phyloP scores from a whole-genome alignment of 2,329 filamentous ascomycete species.

The Fusarium sp. region DNA sequence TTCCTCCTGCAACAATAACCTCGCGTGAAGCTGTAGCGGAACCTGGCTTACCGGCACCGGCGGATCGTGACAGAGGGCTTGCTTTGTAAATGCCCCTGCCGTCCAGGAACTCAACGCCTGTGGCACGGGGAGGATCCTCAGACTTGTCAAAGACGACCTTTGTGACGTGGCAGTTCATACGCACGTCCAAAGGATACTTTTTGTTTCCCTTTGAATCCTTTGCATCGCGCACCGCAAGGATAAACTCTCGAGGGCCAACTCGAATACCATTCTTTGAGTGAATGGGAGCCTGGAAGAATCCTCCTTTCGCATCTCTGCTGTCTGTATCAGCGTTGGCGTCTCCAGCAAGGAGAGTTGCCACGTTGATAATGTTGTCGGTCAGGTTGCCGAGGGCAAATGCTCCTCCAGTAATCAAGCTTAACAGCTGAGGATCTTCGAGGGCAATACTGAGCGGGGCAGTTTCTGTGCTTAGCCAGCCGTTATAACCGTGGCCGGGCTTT shows the following conservation, averaged over 20 bases:
- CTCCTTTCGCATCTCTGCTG: conserved; percentile 26
- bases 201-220: conserved; percentile 25
- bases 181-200: conserved; percentile 32
- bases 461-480: conserved; percentile 35
- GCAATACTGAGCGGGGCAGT: conserved; percentile 24
- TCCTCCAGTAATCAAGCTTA: conserved; percentile 25
- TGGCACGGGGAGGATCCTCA: conserved; percentile 41
- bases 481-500: conserved; percentile 29
- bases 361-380: conserved; percentile 15
- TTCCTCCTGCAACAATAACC: conserved; percentile 62
- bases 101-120: conserved; percentile 48
- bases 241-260: conserved; percentile 65
- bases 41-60: conserved; percentile 8
- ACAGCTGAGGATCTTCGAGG: conserved; percentile 15
- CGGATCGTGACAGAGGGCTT: conserved; percentile 12
- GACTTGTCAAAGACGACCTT: conserved; percentile 51
- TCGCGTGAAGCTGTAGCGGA: conserved; percentile 51
- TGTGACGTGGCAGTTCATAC: conserved; percentile 46
- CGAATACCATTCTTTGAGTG: conserved; percentile 61
- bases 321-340: conserved; percentile 34
- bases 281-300: conserved; percentile 68
- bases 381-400: conserved; percentile 15
- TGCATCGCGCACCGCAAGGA: conserved; percentile 51
- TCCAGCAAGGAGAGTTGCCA: conserved; percentile 21
- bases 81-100: conserved; percentile 35